Evolutionary conservation across 2,329 filamentous ascomycete genomes (phyloP).

Genomic region (Diaporthe capsici): DNA sequence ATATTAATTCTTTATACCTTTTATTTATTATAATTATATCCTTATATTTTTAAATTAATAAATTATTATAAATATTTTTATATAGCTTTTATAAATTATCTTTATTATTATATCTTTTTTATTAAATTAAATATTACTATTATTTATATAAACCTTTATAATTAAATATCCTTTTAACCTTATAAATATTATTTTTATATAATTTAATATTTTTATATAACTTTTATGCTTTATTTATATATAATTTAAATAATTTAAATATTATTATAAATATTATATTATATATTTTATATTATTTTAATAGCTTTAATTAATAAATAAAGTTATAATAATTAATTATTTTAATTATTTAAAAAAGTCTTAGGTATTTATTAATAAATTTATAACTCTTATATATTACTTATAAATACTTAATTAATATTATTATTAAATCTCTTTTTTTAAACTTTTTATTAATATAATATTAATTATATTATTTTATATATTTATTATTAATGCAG

Average conservation of each 20-base stretch:
- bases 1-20: too few species aligned
- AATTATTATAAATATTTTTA: background rate
- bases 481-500: background rate
- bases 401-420: background rate
- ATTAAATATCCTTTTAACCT: background rate
- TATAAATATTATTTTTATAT: background rate
- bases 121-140: slow-evolving; percentile 5
- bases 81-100: background rate
- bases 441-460: background rate
- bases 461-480: background rate
- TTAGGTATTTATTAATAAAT: background rate
- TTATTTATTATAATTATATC: background rate
- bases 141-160: background rate
- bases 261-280: background rate
- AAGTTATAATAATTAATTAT: background rate
- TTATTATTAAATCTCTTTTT: background rate
- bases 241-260: background rate
- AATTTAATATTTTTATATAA: background rate
- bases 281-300: background rate
- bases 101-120: background rate
- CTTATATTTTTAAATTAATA: background rate
- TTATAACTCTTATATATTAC: background rate
- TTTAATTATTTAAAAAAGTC: background rate
- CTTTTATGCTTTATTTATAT: background rate
- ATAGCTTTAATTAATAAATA: background rate